Evolutionary conservation across 2,329 filamentous ascomycete species (phyloP), one percentile per base, ranked within the genome.

Genomic region (Cyphellophora europaea): DNA sequence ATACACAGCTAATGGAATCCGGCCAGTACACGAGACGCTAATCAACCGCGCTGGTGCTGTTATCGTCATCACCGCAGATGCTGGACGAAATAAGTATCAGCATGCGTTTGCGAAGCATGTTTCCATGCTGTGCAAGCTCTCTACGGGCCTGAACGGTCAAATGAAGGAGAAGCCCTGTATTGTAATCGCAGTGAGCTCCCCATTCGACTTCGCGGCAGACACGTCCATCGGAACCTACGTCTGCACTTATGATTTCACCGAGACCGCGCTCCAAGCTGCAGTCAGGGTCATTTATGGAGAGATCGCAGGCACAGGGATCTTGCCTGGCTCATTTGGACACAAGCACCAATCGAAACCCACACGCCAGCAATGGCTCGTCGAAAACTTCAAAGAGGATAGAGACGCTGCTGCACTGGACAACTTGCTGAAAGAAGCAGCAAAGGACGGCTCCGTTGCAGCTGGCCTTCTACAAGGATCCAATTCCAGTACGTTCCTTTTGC

Each of bases 121-220:
- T 6, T 82, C 88, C 10, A 91, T 93, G 81, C 89, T 95, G 61
- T 95, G 88, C 60, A 63, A 60, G 38, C 53, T 60, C 6, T 56
- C 63, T 28, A 55, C 53, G 29, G 55, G 57, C 13, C 44, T 53
- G 19, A 52, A 55, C 17, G 61, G 61, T 2, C 58, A 61, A 28
- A 52, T 53, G 38, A 61, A 66, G 6, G 71, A 91, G 56, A 95
- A 93, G 59, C 84, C 88, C 1, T 63, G 95, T 23, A 79, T 95
- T 15, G 89, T 95, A 3, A 82, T 95, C 5, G 83, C 89, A 1
- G 88, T 93, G 47, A 94, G 87, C 59, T 95, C 88, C 1, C 89
- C 89, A 0, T 96, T 95, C 57, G 89, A 96, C 56, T 96, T 96
- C 55, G 87, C 86, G 29, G 87, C 89, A 73, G 89, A 96, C 52